Evolutionary conservation across 2,329 filamentous ascomycete species (phyloP).

Genomic region (Aspergillus nomiae): DNA sequence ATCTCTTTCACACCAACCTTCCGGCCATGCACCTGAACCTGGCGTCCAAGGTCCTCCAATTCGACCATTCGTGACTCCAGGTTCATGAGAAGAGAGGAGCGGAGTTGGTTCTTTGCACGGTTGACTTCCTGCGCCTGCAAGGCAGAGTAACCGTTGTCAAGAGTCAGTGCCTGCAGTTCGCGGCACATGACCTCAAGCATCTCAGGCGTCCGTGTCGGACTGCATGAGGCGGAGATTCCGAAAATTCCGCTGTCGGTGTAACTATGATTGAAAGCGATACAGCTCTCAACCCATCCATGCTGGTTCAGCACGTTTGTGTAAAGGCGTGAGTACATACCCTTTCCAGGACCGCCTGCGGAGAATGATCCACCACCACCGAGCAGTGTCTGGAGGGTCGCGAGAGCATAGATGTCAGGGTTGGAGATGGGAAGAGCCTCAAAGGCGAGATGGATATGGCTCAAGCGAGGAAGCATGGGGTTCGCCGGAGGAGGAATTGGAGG

Average conservation of each 20-base stretch:
- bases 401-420: slow-evolving; percentile 90
- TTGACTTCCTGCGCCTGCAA: slow-evolving; percentile 78
- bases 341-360: slow-evolving; percentile 92
- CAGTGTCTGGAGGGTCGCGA: slow-evolving; percentile 92
- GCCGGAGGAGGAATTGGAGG: slow-evolving; percentile 75
- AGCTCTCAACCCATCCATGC: slow-evolving; percentile 95
- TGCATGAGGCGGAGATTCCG: slow-evolving; percentile 85
- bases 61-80: slow-evolving; percentile 96
- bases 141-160: slow-evolving; percentile 72
- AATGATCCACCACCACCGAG: slow-evolving; percentile 96
- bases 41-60: slow-evolving; percentile 89
- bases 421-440: slow-evolving; percentile 93
- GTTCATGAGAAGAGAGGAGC: slow-evolving; percentile 91
- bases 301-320: slow-evolving; percentile 99
- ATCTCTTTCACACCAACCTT: slow-evolving; percentile 93
- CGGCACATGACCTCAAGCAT: slow-evolving; percentile 97
- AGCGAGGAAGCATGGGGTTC: slow-evolving; percentile 74
- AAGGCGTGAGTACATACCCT: slow-evolving; percentile 97
- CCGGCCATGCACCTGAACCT: slow-evolving; percentile 93
- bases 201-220: slow-evolving; percentile 71
- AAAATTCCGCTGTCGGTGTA: slow-evolving; percentile 97
- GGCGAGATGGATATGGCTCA: slow-evolving; percentile 92
- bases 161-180: slow-evolving; percentile 76
- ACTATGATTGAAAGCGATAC: slow-evolving; percentile 93
- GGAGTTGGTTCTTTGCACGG: slow-evolving; percentile 94